phyloP scores from a whole-genome alignment of 2,329 filamentous ascomycete species.

The Arthrinium phaeospermum region DNA sequence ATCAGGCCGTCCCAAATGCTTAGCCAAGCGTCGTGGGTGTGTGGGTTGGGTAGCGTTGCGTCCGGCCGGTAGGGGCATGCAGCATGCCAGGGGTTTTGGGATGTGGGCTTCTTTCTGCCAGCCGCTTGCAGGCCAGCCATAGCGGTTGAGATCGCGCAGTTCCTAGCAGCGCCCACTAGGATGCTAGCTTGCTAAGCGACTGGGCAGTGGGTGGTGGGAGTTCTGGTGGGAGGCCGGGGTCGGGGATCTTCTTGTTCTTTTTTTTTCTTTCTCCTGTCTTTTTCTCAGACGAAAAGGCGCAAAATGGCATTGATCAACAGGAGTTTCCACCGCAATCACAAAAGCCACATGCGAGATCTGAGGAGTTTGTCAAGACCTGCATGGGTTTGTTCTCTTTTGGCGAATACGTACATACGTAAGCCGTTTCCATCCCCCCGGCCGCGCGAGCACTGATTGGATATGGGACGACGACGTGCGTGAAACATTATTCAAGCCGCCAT shows the following conservation, averaged over 20 bases:
- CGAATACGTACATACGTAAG: slow-evolving; percentile 13
- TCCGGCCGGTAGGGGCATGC: neutral
- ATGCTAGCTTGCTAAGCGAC: neutral
- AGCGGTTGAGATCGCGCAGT: slow-evolving; percentile 2
- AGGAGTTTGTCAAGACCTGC: neutral
- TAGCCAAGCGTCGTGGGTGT: neutral
- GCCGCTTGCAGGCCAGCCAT: slow-evolving; percentile 1
- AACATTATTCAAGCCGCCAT: slow-evolving; percentile 11
- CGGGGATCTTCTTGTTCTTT: neutral
- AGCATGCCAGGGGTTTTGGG: neutral
- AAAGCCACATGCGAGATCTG: slow-evolving; percentile 11
- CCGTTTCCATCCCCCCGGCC: slow-evolving; percentile 4
- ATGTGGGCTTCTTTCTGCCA: neutral
- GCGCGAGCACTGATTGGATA: neutral
- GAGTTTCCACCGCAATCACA: slow-evolving; percentile 6
- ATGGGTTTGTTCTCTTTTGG: neutral
- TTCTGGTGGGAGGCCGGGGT: neutral
- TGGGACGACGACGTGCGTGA: slow-evolving; percentile 1
- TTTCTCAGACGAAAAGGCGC: neutral
- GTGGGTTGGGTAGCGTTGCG: slow-evolving; percentile 14
- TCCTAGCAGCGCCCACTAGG: neutral
- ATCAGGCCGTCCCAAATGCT: slow-evolving; percentile 8
- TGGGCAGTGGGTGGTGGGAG: too few species aligned
- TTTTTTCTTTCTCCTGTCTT: neutral
- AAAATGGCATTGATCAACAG: slow-evolving; percentile 12